These are phyloP conservation scores for Fragosphaeria purpurea DNA, from an alignment of 2,329 filamentous ascomycete species.

Conservation along the genomic window DNA sequence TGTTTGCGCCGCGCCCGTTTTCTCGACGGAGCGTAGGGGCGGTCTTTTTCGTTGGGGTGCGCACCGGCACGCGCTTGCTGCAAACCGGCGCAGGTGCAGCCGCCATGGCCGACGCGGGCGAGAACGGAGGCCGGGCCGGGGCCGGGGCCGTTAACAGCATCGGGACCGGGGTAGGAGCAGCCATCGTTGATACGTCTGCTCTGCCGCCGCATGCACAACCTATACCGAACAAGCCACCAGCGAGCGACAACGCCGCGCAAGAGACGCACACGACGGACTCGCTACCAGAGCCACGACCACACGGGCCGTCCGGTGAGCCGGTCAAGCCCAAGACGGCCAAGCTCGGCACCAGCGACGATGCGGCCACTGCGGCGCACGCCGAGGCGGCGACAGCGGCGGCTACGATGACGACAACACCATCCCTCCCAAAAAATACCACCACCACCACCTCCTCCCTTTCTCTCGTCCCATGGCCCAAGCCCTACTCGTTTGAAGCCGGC, in stretches of 20 bases:
- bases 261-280: no score
- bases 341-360: conserved; percentile 3
- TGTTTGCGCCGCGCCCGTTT: neutral
- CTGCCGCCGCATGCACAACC: neutral
- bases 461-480: conserved; percentile 38
- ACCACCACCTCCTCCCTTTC: conserved; percentile 14
- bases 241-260: no score
- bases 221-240: no score
- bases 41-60: neutral
- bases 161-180: no score
- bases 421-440: no score
- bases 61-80: neutral
- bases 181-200: no score
- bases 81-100: neutral
- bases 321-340: conserved; percentile 6
- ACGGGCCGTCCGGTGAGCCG: no score
- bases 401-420: neutral
- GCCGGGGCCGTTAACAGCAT: neutral
- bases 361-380: conserved; percentile 7
- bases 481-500: conserved; percentile 77
- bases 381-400: neutral
- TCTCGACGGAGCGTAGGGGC: neutral
- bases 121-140: neutral
- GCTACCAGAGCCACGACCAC: neutral
- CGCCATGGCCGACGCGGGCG: neutral